These are phyloP conservation scores for Drechmeria coniospora DNA, from an alignment of 2,329 filamentous ascomycete species.

Conservation along the genomic window DNA sequence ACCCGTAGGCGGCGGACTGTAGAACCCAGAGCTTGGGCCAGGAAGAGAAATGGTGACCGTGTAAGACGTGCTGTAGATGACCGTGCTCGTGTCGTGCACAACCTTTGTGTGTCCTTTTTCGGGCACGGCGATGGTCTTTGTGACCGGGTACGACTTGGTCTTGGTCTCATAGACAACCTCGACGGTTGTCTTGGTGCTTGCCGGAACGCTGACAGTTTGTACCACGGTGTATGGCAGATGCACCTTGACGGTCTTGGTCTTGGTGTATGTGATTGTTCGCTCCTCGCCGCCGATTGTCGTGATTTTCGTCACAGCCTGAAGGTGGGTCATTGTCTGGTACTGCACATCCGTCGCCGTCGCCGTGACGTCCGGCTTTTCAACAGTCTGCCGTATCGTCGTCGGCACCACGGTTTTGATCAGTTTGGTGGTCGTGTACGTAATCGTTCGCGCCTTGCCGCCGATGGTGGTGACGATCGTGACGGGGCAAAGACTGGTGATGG, in stretches of 20 bases:
- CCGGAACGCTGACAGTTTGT: conserved; percentile 22
- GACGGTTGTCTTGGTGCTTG: conserved; percentile 16
- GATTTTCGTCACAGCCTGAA: conserved; percentile 15
- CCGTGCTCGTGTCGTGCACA: conserved; percentile 22
- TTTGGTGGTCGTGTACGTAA: conserved; percentile 23
- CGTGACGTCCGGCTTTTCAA: conserved; percentile 4
- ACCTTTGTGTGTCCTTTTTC: conserved; percentile 21
- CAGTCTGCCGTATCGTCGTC: conserved; percentile 18
- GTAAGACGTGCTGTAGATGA: conserved; percentile 16
- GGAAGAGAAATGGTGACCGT: conserved; percentile 8
- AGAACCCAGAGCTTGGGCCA: background rate
- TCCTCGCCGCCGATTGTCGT: conserved; percentile 18
- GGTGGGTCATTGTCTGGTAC: conserved; percentile 27
- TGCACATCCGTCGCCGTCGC: conserved; percentile 5
- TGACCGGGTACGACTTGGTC: conserved; percentile 29
- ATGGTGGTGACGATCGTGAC: conserved; percentile 28
- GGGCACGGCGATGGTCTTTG: conserved; percentile 23
- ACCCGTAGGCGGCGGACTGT: no score
- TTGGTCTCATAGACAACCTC: conserved; percentile 24
- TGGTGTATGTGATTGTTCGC: conserved; percentile 8
- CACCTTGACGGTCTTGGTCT: conserved; percentile 13
- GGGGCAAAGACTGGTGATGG: conserved; percentile 27
- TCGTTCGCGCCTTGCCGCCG: conserved; percentile 20
- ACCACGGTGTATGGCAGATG: conserved; percentile 14
- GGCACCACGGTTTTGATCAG: conserved; percentile 16